Conservation (phyloP, 2,329 filamentous ascomycete species). For the Coniochaeta sp. region DNA sequence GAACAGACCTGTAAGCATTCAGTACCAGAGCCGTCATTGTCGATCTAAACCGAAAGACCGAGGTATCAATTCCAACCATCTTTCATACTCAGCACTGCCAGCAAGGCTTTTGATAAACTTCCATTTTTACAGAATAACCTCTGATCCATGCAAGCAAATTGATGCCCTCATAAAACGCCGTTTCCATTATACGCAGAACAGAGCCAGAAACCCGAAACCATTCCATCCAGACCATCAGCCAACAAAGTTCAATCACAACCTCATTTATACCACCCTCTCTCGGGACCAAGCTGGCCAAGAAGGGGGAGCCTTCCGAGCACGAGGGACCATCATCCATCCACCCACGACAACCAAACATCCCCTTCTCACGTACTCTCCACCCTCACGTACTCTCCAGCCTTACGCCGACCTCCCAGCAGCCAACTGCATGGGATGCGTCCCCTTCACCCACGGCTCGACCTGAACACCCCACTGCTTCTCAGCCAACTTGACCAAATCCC, state of each 20-base stretch:
- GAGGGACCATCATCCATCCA: neutral
- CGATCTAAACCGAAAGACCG: neutral
- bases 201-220: constrained; percentile 2
- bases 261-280: too few species aligned
- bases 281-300: too few species aligned
- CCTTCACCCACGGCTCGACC: constrained; percentile 26
- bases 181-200: constrained; percentile 1
- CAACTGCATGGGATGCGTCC: constrained; percentile 17
- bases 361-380: too few species aligned
- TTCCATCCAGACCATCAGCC: neutral
- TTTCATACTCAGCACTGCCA: neutral
- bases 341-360: neutral
- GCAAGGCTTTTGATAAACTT: constrained; percentile 1
- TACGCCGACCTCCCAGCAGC: neutral
- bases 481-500: constrained; percentile 57
- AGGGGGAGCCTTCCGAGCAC: neutral
- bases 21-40: too few species aligned
- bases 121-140: constrained; percentile 5
- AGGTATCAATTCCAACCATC: too few species aligned
- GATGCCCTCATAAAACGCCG: neutral
- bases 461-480: constrained; percentile 59
- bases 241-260: too few species aligned
- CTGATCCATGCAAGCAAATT: neutral
- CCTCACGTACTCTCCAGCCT: too few species aligned
- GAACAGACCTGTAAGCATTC: too few species aligned